These are phyloP conservation scores for Tetraselmis striata DNA, from an alignment of 139 green algal genomes.

Conservation along the genomic window DNA sequence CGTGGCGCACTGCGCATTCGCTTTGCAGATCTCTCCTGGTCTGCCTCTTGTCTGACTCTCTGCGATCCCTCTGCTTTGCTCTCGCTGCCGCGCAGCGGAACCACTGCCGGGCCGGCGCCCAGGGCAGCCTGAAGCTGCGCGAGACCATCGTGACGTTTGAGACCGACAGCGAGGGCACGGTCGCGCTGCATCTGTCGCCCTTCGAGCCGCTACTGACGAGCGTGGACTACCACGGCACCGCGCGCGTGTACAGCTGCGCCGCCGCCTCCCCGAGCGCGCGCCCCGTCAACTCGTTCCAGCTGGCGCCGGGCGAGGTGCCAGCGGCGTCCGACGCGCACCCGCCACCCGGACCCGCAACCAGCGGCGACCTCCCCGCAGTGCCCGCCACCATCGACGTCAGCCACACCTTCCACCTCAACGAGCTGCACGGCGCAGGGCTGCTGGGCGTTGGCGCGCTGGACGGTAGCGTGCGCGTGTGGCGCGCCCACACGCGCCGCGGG, in stretches of 20 bases:
- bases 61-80: too few relatives aligned
- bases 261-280: slow-evolving; percentile 6
- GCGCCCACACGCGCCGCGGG: slow-evolving; percentile 41
- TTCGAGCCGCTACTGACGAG: slow-evolving; percentile 55
- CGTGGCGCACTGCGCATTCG: too few relatives aligned
- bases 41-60: too few relatives aligned
- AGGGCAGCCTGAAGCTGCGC: slow-evolving; percentile 31
- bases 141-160: slow-evolving; percentile 46
- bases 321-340: slow-evolving; percentile 22
- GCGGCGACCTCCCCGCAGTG: too few relatives aligned
- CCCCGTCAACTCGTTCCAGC: slow-evolving; percentile 37
- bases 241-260: slow-evolving; percentile 53
- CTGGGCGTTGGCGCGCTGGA: slow-evolving; percentile 58
- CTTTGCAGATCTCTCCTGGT: too few relatives aligned
- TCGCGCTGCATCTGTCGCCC: slow-evolving; percentile 60
- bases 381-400: neutral
- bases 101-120: slow-evolving; percentile 17
- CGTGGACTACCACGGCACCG: slow-evolving; percentile 45
- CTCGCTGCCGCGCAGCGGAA: too few relatives aligned
- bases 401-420: slow-evolving; percentile 56
- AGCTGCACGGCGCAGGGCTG: slow-evolving; percentile 54
- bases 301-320: slow-evolving; percentile 1
- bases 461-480: slow-evolving; percentile 67
- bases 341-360: too few relatives aligned
- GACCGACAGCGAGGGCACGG: slow-evolving; percentile 26